Evolutionary conservation across 116 monocot species (phyloP).

Genomic region (Thalassia testudinum): DNA sequence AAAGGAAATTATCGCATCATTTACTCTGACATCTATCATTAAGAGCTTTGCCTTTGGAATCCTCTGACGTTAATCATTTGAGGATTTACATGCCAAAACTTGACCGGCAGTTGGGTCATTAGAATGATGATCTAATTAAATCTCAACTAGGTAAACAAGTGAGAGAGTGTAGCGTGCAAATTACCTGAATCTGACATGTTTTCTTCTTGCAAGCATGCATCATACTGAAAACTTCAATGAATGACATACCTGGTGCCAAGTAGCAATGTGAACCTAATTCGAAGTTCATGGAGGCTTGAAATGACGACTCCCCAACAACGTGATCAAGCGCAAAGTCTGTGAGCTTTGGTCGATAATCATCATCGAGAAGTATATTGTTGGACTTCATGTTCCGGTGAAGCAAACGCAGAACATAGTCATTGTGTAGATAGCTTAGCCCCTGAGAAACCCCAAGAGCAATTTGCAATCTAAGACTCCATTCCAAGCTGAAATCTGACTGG

Average conservation of each 20-base stretch:
- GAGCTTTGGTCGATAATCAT: slow-evolving; percentile 37
- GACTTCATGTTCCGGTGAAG: slow-evolving; percentile 59
- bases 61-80: too few species aligned
- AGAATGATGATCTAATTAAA: too few species aligned
- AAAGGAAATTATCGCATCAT: too few species aligned
- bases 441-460: slow-evolving; percentile 48
- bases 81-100: too few species aligned
- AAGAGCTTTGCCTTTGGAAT: too few species aligned
- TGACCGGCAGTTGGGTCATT: too few species aligned
- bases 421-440: slow-evolving; percentile 52
- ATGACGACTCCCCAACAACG: slow-evolving; percentile 32
- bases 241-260: slow-evolving; percentile 45
- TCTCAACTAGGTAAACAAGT: too few species aligned
- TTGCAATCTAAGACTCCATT: slow-evolving; percentile 26
- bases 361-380: slow-evolving; percentile 43
- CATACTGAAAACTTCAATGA: background rate
- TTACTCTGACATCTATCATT: too few species aligned
- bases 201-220: too few species aligned
- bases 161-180: too few species aligned
- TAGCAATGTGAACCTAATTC: slow-evolving; percentile 33
- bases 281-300: slow-evolving; percentile 20
- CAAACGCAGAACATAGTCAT: slow-evolving; percentile 23
- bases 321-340: slow-evolving; percentile 42
- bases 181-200: too few species aligned
- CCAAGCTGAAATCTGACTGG: slow-evolving; percentile 10